Base-by-base conservation (phyloP, 495 filamentous ascomycete genomes). In the Neurospora sp. region DNA sequence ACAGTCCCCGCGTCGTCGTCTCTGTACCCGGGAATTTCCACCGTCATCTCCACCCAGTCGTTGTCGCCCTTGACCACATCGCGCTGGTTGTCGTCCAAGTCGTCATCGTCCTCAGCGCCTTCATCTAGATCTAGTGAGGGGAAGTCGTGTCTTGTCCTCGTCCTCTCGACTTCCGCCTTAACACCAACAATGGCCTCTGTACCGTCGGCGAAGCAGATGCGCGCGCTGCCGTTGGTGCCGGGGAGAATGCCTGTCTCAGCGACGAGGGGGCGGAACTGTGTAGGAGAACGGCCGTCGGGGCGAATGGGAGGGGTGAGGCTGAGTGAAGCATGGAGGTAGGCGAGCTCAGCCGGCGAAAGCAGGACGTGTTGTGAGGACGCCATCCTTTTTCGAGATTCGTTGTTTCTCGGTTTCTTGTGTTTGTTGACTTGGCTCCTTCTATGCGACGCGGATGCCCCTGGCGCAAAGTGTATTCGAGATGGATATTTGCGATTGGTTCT, bases 121-220 rank as follows among this genome's bases (percentile, higher is more conserved):
- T 80, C 71, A 2, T 35, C 9, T n/a, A 68, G 71, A 31, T 72
- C 78, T n/a, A 68, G 71, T 20, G 71, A 69, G 22, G 79, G 78
- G 16, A 69, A 72, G 59, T 80, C 77, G 59, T 81, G 77, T 78
- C 80, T 70, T 73, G 78, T 82, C 71, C 18, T 77, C 10, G 90
- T 91, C 80, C 86, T 88, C 83, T 97, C 93, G 8, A 98, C 92
- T 80, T 98, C 95, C 4, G 90, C 93, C 81, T 98, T 98, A 69
- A 98, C 90, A 40, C 96, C 96, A 27, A 97, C 95, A 73, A 98
- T 90, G 8, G 94, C 96, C 82, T 99, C 95, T 2, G 92, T 95
- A 59, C 96, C 96, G 79, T 98, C 96, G 14, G 93, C 92, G 81
- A 97, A 97, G 71, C 94, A 95, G 65, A 99, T 88, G 45, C 96